These are phyloP conservation scores for Elymus sibiricus DNA, from an alignment of 176 grass and related monocot genomes.

Conservation along the genomic window DNA sequence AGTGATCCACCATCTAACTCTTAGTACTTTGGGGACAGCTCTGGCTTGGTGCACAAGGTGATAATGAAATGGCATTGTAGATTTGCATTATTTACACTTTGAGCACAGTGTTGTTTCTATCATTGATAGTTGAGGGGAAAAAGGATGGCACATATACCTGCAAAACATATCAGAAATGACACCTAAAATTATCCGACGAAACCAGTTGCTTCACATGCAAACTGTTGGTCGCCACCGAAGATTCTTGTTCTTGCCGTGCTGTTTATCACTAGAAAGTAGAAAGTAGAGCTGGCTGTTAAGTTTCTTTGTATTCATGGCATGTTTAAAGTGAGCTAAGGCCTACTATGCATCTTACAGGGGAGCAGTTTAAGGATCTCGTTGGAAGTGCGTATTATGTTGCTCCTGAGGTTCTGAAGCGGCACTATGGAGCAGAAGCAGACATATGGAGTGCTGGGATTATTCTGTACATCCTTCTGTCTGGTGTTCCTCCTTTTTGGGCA, in stretches of 20 bases:
- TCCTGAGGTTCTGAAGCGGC: conserved; percentile 80
- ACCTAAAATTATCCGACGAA: background rate
- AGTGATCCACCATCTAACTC: background rate
- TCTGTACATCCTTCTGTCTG: conserved; percentile 96
- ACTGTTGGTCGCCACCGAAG: background rate
- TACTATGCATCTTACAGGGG: conserved; percentile 43
- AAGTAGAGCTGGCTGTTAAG: background rate
- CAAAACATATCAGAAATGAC: background rate
- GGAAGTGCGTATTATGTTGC: conserved; percentile 99
- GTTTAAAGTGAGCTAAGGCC: background rate
- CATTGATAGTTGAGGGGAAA: background rate
- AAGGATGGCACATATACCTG: background rate
- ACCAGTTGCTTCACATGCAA: conserved; percentile 2
- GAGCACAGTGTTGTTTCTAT: background rate
- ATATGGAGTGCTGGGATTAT: conserved; percentile 98
- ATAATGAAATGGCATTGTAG: conserved; percentile 22
- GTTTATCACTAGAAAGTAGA: background rate
- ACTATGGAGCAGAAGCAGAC: conserved; percentile 89
- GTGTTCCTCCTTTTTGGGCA: conserved; percentile 99
- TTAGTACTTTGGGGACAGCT: background rate
- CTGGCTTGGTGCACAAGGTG: background rate
- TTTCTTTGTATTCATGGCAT: background rate
- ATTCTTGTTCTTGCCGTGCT: background rate
- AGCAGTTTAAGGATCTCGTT: conserved; percentile 90
- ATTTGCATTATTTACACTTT: background rate